Evolutionary conservation across 2,329 filamentous ascomycete species (phyloP), one percentile per base, ranked within the genome.

Genomic region (Akanthomyces muscarius): DNA sequence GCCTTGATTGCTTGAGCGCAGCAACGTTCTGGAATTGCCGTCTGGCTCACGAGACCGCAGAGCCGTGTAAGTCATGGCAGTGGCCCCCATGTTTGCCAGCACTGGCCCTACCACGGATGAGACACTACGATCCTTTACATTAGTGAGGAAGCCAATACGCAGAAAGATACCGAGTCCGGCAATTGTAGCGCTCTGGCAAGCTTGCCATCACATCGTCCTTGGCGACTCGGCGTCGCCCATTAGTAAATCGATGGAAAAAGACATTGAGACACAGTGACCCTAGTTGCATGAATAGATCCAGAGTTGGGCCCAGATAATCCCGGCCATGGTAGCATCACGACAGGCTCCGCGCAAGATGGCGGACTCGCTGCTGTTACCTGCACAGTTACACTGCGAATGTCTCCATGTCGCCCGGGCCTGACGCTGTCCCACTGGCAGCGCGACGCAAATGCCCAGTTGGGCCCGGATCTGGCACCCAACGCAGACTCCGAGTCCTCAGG

Each of bases 331-430:
- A 50, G 56, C 21, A 48, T 48, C n/a, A 8, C 18, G 30, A 38
- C 10, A 48, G 55, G 55, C 55, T 58, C 55, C 44, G 38, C 36
- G 52, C 51, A 33, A 36, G 53, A 38, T 38, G 42, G 11, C 18
- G 54, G 54, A 36, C 47, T 57, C 10, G 25, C 25, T 36, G 16
- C 21, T 48, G 56, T 30, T 33, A 59, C 45, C 56, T 50, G 56
- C 44, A 59, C 44, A 16, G 56, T 33, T 25, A 50, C 56, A 28
- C 45, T 30, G 33, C 30, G 5, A 33, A 6, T 3, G 3, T 36
- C n/a, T 58, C 30, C 48, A 42, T 14, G 18, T 55, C 55, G 28
- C 42, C 42, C 55, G n/a, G 38, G 28, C 48, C 56, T 41, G 30
- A n/a, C 30, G 14, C 21, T 30, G 42, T 36, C 13, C 45, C 33